Evolutionary conservation across 177 flowering plant species (phyloP).

Genomic region (Vitis hybrid): DNA sequence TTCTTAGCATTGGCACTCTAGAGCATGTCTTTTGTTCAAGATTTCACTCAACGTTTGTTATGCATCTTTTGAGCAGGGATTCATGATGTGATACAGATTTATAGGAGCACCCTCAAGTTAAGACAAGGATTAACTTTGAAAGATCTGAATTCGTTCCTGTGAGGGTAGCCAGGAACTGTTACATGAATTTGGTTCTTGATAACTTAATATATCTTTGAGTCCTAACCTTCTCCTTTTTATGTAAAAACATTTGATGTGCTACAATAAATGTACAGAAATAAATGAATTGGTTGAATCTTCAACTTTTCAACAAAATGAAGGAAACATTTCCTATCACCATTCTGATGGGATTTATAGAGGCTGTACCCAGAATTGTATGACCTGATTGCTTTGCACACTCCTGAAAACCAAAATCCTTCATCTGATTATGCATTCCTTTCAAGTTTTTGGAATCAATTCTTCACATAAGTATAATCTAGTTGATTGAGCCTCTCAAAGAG

Average conservation of each 20-base stretch:
- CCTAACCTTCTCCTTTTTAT: neutral
- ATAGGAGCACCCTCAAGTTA: neutral
- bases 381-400: no score
- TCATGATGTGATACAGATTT: neutral
- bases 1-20: no score
- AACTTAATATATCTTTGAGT: neutral
- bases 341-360: no score
- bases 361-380: no score
- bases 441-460: no score
- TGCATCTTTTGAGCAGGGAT: no score
- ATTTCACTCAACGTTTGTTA: no score
- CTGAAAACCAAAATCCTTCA: neutral
- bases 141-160: no score
- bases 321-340: neutral
- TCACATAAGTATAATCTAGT: neutral
- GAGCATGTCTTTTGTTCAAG: no score
- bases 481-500: constrained; percentile 5
- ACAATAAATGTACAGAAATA: neutral
- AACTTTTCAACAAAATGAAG: neutral
- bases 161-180: neutral
- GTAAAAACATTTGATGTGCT: neutral
- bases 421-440: no score
- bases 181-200: neutral
- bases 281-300: neutral
- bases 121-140: neutral